Evolutionary conservation across 176 grass and related monocot genomes (phyloP), one percentile per base, ranked within the genome.

Genomic region (Tillandsia leiboldiana): DNA sequence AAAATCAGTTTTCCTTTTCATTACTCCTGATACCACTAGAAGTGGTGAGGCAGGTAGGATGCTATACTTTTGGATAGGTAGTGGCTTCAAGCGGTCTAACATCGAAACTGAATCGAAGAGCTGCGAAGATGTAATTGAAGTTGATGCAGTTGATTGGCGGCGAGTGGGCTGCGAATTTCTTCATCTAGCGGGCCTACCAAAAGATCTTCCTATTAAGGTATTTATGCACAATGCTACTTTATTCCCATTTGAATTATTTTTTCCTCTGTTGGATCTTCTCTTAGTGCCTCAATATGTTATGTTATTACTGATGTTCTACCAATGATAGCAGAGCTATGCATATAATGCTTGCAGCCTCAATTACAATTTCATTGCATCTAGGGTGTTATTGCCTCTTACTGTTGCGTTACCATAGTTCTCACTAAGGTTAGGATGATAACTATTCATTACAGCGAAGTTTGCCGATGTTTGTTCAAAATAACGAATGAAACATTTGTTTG

Each of bases 1-100:
- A 1, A 90, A 88, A 75, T 83, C 84, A 28, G 94, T 88, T 83
- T 86, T 90, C 65, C 81, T 99, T 81, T 88, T 93, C 73, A 71
- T 99, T 67, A 71, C 66, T 88, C 70, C 80, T 68, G 77, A 80
- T 84, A 51, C 57, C 24, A 85, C 53, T 80, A 80, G 72, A 87
- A 86, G 57, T 71, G 72, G 68, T 73, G 75, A 69, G 66, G 77
- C 70, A 66, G 82, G 56, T 82, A 73, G 79, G 57, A 78, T 49
- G 10, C 70, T 90, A 65, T 90, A 61, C 67, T 52, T 96, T 58
- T 96, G 84, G 84, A 53, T 95, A 95, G 91, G 91, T 66, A 85
- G 81, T 69, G 81, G 84, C 68, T 85, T 77, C 79, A 84, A 86
- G 58, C 54, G 14, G 62, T 48, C 48, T 70, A 64, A 13, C 79